Conservation (phyloP, 495 filamentous ascomycete genomes). For the Penicillium bialowiezense region DNA sequence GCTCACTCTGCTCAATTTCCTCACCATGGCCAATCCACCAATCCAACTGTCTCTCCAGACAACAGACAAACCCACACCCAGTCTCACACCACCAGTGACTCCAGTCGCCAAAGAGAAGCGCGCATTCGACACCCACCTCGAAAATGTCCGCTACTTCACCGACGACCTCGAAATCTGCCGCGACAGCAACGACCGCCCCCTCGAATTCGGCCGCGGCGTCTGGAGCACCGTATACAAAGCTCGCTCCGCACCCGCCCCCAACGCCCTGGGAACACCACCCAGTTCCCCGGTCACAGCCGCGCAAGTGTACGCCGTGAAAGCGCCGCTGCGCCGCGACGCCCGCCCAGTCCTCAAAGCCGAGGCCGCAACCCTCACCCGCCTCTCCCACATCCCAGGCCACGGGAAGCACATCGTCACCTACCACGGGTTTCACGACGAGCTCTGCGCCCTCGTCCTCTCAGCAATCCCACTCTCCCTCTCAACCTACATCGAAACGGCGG, state of each 20-base stretch:
- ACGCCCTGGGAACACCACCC: conserved; percentile 38
- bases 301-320: conserved; percentile 53
- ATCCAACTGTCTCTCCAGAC: conserved; percentile 29
- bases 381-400: conserved; percentile 34
- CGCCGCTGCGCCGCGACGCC: conserved; percentile 47
- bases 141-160: conserved; percentile 31
- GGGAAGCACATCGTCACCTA: conserved; percentile 51
- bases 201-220: conserved; percentile 53
- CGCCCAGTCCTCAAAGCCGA: conserved; percentile 48
- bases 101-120: conserved; percentile 27
- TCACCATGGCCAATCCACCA: conserved; percentile 13
- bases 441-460: conserved; percentile 50
- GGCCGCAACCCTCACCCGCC: conserved; percentile 49
- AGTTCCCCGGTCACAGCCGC: conserved; percentile 39
- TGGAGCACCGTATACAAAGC: conserved; percentile 63
- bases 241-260: conserved; percentile 8
- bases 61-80: conserved; percentile 8
- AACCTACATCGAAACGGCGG: conserved; percentile 42
- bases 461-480: conserved; percentile 52
- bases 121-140: neutral
- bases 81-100: conserved; percentile 39
- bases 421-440: conserved; percentile 50
- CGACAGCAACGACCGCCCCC: conserved; percentile 22
- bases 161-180: conserved; percentile 35
- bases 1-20: neutral